These are phyloP conservation scores for Micractinium conductrix DNA, from an alignment of 139 green algal genomes.

Conservation along the genomic window DNA sequence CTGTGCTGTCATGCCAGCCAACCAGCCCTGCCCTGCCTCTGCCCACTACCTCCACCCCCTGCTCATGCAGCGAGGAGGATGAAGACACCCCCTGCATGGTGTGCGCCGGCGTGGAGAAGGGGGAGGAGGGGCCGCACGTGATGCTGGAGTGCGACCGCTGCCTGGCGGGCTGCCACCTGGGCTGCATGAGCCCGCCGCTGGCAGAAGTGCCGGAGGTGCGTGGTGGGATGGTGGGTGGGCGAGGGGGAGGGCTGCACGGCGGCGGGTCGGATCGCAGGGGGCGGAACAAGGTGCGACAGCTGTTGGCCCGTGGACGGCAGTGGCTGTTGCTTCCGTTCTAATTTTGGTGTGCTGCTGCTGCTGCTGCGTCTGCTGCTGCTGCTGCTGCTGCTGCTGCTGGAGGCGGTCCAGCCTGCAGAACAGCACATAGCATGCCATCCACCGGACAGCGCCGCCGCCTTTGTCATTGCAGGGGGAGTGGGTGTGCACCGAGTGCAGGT, in stretches of 20 bases:
- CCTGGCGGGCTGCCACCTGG: constrained; percentile 87
- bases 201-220: constrained; percentile 73
- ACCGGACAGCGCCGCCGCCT: too few relatives aligned
- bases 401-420: constrained; percentile 69
- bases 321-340: too few relatives aligned
- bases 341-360: too few relatives aligned
- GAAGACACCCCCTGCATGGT: constrained; percentile 34
- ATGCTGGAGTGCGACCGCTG: constrained; percentile 93
- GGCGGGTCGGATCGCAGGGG: too few relatives aligned
- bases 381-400: constrained; percentile 81
- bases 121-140: constrained; percentile 28
- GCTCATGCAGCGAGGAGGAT: constrained; percentile 15
- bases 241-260: too few relatives aligned
- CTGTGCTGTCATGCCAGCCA: too few relatives aligned
- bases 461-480: constrained; percentile 64
- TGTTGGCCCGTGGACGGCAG: too few relatives aligned
- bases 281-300: too few relatives aligned
- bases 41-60: background rate
- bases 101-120: constrained; percentile 25
- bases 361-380: constrained; percentile 70
- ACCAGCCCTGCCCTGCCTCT: too few relatives aligned
- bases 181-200: constrained; percentile 82
- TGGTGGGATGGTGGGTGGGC: too few relatives aligned
- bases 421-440: too few relatives aligned
- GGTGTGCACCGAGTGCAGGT: constrained; percentile 70